phyloP scores from a whole-genome alignment of 2,329 filamentous ascomycete species.

The Hypoxylon sp. region DNA sequence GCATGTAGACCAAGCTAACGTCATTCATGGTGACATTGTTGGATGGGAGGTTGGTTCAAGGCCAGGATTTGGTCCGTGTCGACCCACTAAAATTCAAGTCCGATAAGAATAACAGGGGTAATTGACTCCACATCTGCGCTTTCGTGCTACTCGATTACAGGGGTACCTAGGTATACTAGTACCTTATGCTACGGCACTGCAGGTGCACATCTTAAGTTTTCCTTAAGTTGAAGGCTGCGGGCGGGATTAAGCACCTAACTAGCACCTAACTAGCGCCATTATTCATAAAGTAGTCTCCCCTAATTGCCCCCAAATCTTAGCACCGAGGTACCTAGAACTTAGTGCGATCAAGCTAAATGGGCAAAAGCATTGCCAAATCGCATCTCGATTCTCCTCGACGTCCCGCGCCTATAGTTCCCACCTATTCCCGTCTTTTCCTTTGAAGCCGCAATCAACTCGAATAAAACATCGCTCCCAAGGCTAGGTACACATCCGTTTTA shows the following conservation, averaged over 20 bases:
- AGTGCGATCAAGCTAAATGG: conserved; percentile 7
- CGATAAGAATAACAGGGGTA: conserved; percentile 35
- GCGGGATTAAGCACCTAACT: conserved; percentile 20
- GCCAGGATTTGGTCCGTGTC: conserved; percentile 27
- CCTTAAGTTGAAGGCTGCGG: conserved; percentile 15
- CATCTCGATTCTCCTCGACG: conserved; percentile 39
- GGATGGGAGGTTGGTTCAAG: conserved; percentile 26
- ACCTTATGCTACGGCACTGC: conserved; percentile 13
- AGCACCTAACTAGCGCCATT: conserved; percentile 16
- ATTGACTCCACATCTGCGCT: conserved; percentile 19
- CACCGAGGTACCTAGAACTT: conserved; percentile 21
- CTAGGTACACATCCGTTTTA: conserved; percentile 26
- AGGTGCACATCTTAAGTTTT: conserved; percentile 8
- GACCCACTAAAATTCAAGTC: conserved; percentile 33
- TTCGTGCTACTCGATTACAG: conserved; percentile 4
- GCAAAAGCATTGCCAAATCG: conserved; percentile 43
- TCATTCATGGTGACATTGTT: conserved; percentile 39
- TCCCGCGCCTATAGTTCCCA: conserved; percentile 35
- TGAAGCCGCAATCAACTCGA: conserved; percentile 21
- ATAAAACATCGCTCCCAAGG: conserved; percentile 27
- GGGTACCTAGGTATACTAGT: conserved; percentile 7
- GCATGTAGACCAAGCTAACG: conserved; percentile 37
- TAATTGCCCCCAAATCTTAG: conserved; percentile 33
- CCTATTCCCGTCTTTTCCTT: conserved; percentile 29
- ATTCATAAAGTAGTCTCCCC: conserved; percentile 22